Base-by-base conservation (phyloP, 306 rosid genomes). In the Herpetospermum pedunculosum region DNA sequence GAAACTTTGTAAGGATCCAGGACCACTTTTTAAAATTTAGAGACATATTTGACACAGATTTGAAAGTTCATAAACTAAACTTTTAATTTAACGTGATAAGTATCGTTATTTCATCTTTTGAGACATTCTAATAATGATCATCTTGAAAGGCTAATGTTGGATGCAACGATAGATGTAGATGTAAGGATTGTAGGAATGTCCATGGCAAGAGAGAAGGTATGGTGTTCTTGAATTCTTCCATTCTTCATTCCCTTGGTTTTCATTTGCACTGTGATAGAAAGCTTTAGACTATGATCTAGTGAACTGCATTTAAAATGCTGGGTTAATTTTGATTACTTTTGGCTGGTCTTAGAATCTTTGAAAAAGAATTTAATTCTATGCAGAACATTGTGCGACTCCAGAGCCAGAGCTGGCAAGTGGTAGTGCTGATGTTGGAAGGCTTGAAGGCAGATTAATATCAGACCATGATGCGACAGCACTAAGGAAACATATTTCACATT, bases 161-260 rank as follows among this genome's bases (percentile, higher is more conserved):
- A 79, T 92, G 97, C 88, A 84, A 90, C 6, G 76, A 59, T 73
- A 89, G 77, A 80, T 92, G 97, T 38, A 89, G 87, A 30, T 92
- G 97, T 6, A 84, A 83, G 26, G 91, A 87, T 72, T 92, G 97
- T 59, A 72, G 78, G 80, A 92, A 92, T 80, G 70, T 34, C 30
- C 74, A 57, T 75, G 97, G 93, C 82, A 80, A n/a, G 69, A 87
- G 77, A 81, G 85, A 82, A 86, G 96, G 97, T 89, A 76, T 62
- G 78, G 28, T 28, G 70, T 73, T 47, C 67, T 73, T 15, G 9
- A 6, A 25, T 8, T 40, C 54, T 60, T 47, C 41, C 77, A 23
- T 68, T 49, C 53, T 76, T 40, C 60, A 63, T 35, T 76, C 53
- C 58, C 37, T 70, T 25, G 29, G 21, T 63, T 63, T 38, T 41